A percentile compares a stretch with the other conserved stretches of the same genome.
Evolutionary conservation across 805 yeast species (phyloP).

Genomic region (Scheffersomyces spartinae): DNA sequence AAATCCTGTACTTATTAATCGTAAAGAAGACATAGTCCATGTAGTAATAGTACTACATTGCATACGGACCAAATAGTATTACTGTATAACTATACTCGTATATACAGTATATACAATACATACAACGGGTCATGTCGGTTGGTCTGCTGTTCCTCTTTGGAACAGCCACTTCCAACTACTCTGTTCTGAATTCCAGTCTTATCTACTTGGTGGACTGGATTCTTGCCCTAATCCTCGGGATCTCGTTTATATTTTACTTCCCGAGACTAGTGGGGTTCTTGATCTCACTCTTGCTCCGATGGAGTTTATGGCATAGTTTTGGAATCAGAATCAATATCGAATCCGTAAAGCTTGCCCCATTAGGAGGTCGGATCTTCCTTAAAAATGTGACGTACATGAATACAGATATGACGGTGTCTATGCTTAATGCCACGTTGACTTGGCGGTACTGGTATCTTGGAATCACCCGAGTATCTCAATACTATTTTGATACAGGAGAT

Average conservation of each 20-base stretch:
- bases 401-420: conserved; percentile 59
- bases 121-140: conserved; percentile 16
- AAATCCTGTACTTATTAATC: no score
- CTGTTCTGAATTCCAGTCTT: conserved; percentile 27
- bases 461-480: conserved; percentile 27
- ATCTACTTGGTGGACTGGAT: conserved; percentile 81
- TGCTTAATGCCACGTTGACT: conserved; percentile 62
- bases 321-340: conserved; percentile 55
- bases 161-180: conserved; percentile 8
- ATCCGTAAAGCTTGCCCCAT: conserved; percentile 60
- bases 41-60: neutral
- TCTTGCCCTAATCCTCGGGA: conserved; percentile 46
- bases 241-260: conserved; percentile 65
- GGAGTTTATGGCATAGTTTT: conserved; percentile 53
- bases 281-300: conserved; percentile 38
- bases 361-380: conserved; percentile 76
- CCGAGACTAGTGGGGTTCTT: conserved; percentile 57
- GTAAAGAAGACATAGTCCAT: neutral
- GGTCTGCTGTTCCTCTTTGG: no score
- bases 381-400: conserved; percentile 66
- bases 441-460: conserved; percentile 84
- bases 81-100: conserved; percentile 12
- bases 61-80: conserved; percentile 11
- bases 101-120: no score
- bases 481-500: conserved; percentile 11